Base-by-base conservation (phyloP, 2,329 filamentous ascomycete species). In the Aureobasidium melanogenum region DNA sequence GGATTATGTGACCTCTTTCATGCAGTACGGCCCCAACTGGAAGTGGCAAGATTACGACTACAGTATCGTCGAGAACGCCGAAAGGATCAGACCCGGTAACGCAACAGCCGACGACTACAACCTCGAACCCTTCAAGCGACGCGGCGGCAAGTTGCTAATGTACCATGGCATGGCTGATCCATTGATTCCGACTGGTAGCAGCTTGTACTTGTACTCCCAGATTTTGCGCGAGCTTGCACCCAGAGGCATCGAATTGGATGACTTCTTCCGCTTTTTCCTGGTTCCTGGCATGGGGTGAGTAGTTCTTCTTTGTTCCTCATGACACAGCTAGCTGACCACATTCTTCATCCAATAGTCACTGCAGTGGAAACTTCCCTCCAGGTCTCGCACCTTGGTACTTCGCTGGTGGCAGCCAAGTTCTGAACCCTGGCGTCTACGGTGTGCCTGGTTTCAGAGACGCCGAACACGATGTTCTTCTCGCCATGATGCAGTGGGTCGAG, bases 121-220 rank as follows among this genome's bases (percentile, higher is more conserved):
- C 65, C 67, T 84, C 3, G 73, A 74, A 0, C 68, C 72, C 0
- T 83, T 80, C 72, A 71, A 75, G 44, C 64, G 61, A 3, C 69
- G 69, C 38, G 76, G 76, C 32, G 76, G 76, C n/a, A 78, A 78
- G 62, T 68, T 70, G 51, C 70, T 73, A 41, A 72, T 67, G 19
- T 77, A 75, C 63, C 76, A 82, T 43, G 75, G 79, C 14, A 75
- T 81, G 41, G 67, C 68, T 10, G 76, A 78, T 64, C 72, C 65
- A 0, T 68, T 74, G 7, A 85, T 84, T 58, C 76, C 80, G n/a
- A 77, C 78, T 0, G 76, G 77, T 0, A 76, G 79, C 19, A 79
- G 77, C 1, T 75, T 79, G 12, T 80, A 80, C 68, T 85, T 76
- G 67, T 81, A 82, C 69, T 72, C 76, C 22, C 73, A 77, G n/a